Conservation (phyloP, 1,284 basidiomycete species). For the Trichosporon sp. region DNA sequence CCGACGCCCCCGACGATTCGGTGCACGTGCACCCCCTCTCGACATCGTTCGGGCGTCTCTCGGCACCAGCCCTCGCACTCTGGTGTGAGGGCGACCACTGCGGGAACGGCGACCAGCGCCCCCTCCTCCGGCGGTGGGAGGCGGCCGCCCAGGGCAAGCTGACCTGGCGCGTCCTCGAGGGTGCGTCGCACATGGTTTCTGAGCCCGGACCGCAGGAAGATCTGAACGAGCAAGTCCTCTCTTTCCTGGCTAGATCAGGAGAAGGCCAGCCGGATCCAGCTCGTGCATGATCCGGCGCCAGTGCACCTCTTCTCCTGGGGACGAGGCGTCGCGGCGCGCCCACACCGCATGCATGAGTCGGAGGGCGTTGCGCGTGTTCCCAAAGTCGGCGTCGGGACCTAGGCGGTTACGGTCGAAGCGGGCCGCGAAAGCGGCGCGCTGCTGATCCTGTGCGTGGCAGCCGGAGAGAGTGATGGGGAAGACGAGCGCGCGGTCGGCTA, state of each 20-base stretch:
- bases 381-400: constrained; percentile 59
- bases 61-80: constrained; percentile 46
- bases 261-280: constrained; percentile 36
- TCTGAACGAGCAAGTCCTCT: neutral
- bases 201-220: neutral
- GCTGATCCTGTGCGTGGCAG: constrained; percentile 38
- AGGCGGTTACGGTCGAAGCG: constrained; percentile 59
- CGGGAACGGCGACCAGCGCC: constrained; percentile 23
- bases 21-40: neutral
- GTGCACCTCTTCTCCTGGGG: constrained; percentile 26
- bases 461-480: constrained; percentile 41
- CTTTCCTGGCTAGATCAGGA: constrained; percentile 33
- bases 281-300: constrained; percentile 38
- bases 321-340: constrained; percentile 50
- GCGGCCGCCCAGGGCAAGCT: neutral
- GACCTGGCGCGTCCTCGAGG: neutral
- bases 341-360: constrained; percentile 67
- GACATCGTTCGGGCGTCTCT: constrained; percentile 48
- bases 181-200: neutral
- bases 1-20: constrained; percentile 28
- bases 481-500: constrained; percentile 73
- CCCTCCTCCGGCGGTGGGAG: neutral
- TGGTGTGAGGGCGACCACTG: constrained; percentile 51
- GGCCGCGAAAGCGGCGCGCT: constrained; percentile 60
- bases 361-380: constrained; percentile 66